These are phyloP conservation scores for Rhododendron ferrugineum DNA, from an alignment of 148 eudicot species.

Conservation along the genomic window DNA sequence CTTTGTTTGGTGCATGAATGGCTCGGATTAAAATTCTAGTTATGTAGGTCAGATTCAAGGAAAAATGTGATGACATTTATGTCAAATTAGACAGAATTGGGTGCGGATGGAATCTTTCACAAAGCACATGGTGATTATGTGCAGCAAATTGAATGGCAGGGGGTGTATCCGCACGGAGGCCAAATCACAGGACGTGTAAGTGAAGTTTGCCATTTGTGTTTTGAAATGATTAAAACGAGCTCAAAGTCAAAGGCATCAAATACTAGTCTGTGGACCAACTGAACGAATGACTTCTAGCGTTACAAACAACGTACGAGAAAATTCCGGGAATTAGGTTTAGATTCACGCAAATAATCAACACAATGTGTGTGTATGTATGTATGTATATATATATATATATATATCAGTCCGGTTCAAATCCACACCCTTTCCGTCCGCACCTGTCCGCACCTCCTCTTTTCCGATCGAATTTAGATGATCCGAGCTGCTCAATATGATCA, in stretches of 20 bases:
- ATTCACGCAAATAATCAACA: neutral
- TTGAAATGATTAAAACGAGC: neutral
- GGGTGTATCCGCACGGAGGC: neutral
- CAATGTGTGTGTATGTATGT: no score
- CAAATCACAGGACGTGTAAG: neutral
- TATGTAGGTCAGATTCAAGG: neutral
- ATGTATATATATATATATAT: no score
- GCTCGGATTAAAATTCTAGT: neutral
- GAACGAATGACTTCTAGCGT: neutral
- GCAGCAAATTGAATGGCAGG: neutral
- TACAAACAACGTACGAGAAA: neutral
- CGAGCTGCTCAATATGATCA: no score
- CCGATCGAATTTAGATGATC: no score
- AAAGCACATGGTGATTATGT: neutral
- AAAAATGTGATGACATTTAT: neutral
- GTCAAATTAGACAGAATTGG: no score
- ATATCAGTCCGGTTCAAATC: no score
- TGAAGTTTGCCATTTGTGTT: neutral
- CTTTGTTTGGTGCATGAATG: neutral
- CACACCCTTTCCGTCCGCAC: no score
- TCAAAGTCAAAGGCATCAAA: neutral
- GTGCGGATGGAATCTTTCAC: neutral
- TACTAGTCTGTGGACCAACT: neutral
- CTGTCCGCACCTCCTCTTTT: no score
- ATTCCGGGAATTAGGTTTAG: neutral